Evolutionary conservation across 2,329 filamentous ascomycete species (phyloP), one percentile per base, ranked within the genome.

Genomic region (Plectosphaerella sp.): DNA sequence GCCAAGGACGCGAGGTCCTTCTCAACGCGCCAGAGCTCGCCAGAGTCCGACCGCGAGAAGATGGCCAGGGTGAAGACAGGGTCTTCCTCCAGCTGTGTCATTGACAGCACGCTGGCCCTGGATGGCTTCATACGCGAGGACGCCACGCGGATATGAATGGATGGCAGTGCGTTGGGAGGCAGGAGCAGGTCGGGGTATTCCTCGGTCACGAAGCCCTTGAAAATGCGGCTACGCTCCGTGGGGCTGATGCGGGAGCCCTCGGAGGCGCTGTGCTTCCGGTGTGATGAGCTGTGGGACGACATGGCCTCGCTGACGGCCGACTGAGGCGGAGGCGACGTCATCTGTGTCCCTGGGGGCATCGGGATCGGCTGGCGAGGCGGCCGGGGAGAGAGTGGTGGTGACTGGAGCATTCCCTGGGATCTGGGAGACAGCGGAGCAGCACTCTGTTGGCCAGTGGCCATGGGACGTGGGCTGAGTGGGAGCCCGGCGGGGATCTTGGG

Each of bases 61-160:
- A 99, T 75, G 16, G 91, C 92, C 50, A 99, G 75, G 0, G 91
- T 96, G 63, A 97, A 97, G 1, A 97, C 93, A 0, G 92, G 91
- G 61, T 97, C 92, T 64, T 96, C 93, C 53, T 97, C 92, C 18
- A 88, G 76, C 55, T 89, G 86, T 48, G 84, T 93, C 11, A 91
- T 75, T 2, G 86, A 89, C 62, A 96, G 75, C 59, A 94, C 82
- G 65, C 92, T 97, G 37, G 91, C 85, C 57, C 93, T 80, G 0
- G 93, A 96, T 14, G 93, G 94, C 64, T 90, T 91, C 76, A 99
- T 85, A n/a, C 94, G 86, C 20, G 94, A 97, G 5, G 94, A 97
- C 4, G 91, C 90, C 4, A 97, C 93, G 65, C 83, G 89, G 47
- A 97, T 85, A 57, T 88, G 83, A 52, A 99, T 87, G 1, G 89